Conservation (phyloP, 1,139 yeast species). For the Yamadazyma jaroonii region DNA sequence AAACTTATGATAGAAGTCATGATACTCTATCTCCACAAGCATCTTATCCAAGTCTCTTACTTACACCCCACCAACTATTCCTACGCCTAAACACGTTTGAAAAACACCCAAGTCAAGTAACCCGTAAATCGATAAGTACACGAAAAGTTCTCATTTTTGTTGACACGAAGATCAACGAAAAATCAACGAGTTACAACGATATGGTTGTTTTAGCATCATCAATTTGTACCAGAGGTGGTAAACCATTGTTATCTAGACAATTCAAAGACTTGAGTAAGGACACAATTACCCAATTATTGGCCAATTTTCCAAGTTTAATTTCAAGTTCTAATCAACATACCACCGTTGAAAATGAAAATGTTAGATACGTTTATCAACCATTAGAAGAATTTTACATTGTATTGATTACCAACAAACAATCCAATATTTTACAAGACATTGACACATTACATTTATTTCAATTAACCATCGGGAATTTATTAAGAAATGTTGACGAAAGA, state of each 20-base stretch:
- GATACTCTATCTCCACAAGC: no score
- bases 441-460: slow-evolving; percentile 87
- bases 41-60: no score
- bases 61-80: no score
- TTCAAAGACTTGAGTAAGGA: slow-evolving; percentile 84
- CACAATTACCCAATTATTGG: slow-evolving; percentile 79
- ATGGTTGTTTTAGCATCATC: slow-evolving; percentile 82
- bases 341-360: slow-evolving; percentile 88
- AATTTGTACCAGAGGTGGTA: slow-evolving; percentile 93
- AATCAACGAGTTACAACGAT: slow-evolving; percentile 3
- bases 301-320: slow-evolving; percentile 82
- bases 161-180: slow-evolving; percentile 7
- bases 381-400: slow-evolving; percentile 92
- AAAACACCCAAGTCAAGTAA: no score
- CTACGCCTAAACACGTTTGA: no score
- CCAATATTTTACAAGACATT: slow-evolving; percentile 92
- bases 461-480: slow-evolving; percentile 72
- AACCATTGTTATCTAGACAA: slow-evolving; percentile 89
- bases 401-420: slow-evolving; percentile 83
- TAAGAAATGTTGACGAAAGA: slow-evolving; percentile 74
- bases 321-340: slow-evolving; percentile 84
- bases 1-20: no score
- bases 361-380: slow-evolving; percentile 94
- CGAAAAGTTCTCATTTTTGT: background rate
- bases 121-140: background rate